Base-by-base conservation (phyloP, 1,139 yeast species). In the Lodderomyces oxycetoniae region DNA sequence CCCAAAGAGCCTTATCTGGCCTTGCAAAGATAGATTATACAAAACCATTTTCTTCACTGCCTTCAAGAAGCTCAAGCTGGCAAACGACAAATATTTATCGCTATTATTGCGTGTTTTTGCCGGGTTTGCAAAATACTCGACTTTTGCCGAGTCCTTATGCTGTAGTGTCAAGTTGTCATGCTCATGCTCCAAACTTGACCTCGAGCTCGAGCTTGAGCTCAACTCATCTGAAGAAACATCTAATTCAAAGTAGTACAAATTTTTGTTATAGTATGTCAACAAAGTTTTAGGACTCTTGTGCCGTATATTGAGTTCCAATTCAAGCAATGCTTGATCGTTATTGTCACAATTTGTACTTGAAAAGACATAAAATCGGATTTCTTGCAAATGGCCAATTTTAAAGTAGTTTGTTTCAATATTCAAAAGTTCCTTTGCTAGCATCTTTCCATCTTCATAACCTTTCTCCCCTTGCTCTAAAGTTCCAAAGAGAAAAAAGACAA, bases 231-330 rank as follows among this genome's bases (percentile, higher is more conserved):
- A 40, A 2, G 47, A 59, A 35, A 71, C 60, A 41, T 71, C 64
- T 41, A 82, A 73, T 20, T 50, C 50, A 42, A 67, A 68, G 33
- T 76, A 65, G 73, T 82, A 82, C 8, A 82, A 58, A 36, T 76
- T 79, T 44, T 78, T 77, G 43, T 79, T 74, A 48, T 77, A 70
- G 38, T 79, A 67, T 10, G 80, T 73, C 4, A 79, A 68, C 29
- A 82, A 57, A 6, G 73, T 70, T 32, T 63, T 62, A 2, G 82
- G 76, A 40, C 73, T 54, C 23, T 65, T 57, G 43, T 67, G 64
- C 34, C 89, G 61, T 33, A 81, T 60, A 20, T 62, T 54, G 26
- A 81, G 61, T 49, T 81, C 89, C 32, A 80, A 70, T 43, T 79
- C 82, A 12, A 79, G 60, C 9, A 81, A 57, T 30, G 59, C 46